These are phyloP conservation scores for Sideroxylon spinosum DNA, from an alignment of 179 eudicot species.

Conservation along the genomic window DNA sequence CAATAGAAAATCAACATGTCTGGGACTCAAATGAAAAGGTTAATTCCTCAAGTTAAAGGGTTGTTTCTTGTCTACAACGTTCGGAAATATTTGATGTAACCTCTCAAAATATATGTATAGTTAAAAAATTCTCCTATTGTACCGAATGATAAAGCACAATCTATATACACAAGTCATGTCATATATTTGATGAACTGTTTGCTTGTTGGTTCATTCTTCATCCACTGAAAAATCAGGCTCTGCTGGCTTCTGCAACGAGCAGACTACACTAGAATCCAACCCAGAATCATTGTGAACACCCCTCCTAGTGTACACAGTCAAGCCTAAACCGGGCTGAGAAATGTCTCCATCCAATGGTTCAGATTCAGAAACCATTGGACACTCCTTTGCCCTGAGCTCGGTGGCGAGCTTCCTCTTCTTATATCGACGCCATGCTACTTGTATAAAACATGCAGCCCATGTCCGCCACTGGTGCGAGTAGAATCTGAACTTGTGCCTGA, in stretches of 20 bases:
- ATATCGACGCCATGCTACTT: slow-evolving; percentile 52
- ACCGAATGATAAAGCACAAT: no score
- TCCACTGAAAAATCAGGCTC: slow-evolving; percentile 39
- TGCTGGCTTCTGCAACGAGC: slow-evolving; percentile 31
- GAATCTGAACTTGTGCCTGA: slow-evolving; percentile 54
- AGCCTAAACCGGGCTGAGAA: slow-evolving; percentile 37
- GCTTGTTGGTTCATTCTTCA: slow-evolving; percentile 23
- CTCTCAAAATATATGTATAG: no score
- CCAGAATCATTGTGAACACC: slow-evolving; percentile 30
- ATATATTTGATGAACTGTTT: no score
- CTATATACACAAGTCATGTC: no score
- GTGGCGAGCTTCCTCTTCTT: slow-evolving; percentile 31
- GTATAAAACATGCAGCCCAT: slow-evolving; percentile 62
- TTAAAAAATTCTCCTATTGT: no score
- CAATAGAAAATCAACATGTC: no score
- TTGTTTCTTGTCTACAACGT: no score
- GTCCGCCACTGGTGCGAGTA: slow-evolving; percentile 68
- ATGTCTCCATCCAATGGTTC: neutral
- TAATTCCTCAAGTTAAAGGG: no score
- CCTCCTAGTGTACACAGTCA: slow-evolving; percentile 37
- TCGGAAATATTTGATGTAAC: no score
- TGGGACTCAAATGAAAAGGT: no score
- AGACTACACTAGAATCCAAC: slow-evolving; percentile 22
- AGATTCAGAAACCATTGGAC: slow-evolving; percentile 1
- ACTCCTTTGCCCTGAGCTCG: slow-evolving; percentile 33